These are phyloP conservation scores for Solanum rostratum DNA, from an alignment of 257 asterid genomes.

Conservation along the genomic window DNA sequence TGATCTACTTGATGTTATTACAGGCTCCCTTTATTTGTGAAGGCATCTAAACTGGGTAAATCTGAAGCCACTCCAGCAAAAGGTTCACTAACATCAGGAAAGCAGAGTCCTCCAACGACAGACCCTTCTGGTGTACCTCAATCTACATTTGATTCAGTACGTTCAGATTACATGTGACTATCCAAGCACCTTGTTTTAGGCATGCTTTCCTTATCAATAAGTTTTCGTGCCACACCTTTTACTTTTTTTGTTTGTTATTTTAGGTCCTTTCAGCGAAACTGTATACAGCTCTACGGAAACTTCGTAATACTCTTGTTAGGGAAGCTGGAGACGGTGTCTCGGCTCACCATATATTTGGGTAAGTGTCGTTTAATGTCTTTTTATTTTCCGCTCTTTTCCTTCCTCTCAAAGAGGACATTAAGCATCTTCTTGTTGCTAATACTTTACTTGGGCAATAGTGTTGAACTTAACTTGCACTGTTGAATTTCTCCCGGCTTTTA, in stretches of 20 bases:
- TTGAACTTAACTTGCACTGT: background rate
- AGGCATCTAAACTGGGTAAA: conserved; percentile 43
- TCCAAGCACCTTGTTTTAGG: background rate
- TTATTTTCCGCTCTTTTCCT: background rate
- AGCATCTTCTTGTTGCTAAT: background rate
- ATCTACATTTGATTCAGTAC: conserved; percentile 45
- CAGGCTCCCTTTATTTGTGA: conserved; percentile 56
- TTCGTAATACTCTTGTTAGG: conserved; percentile 43
- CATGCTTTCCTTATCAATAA: background rate
- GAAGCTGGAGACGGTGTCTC: conserved; percentile 50
- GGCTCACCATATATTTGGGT: conserved; percentile 75
- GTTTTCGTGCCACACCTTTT: background rate
- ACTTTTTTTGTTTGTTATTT: background rate
- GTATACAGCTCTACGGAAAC: conserved; percentile 46
- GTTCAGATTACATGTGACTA: background rate
- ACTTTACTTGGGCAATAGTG: background rate
- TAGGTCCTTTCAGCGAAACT: conserved; percentile 65
- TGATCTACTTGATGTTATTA: conserved; percentile 6
- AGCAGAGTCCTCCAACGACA: conserved; percentile 26
- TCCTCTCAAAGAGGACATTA: background rate
- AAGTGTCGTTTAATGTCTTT: background rate
- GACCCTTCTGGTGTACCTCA: conserved; percentile 39
- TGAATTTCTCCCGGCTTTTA: background rate
- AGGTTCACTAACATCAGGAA: conserved; percentile 42
- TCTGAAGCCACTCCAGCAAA: conserved; percentile 66